Evolutionary conservation across 495 filamentous ascomycete genomes (phyloP), one percentile per base, ranked within the genome.

Genomic region (Tuber indicum): DNA sequence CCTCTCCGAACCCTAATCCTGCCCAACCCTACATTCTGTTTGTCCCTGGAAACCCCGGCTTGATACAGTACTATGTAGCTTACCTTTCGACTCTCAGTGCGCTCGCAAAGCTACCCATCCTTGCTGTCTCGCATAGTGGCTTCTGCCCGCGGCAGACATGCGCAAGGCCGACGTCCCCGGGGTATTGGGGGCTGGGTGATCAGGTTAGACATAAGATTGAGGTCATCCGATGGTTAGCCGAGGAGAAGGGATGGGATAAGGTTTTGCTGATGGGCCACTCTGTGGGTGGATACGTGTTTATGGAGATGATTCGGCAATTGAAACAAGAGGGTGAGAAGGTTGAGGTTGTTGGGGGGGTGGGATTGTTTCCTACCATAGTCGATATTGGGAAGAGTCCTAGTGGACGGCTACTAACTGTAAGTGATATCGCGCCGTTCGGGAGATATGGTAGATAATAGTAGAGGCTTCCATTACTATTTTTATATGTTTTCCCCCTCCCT

Each of bases 1-100:
- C 83, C 62, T 92, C 77, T 7, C 89, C 87, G 71, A 92, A 88
- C 36, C 91, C 88, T 78, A 73, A 91, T 87, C 45, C 89, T 90
- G 46, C 88, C 85, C 62, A 72, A 69, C 71, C 90, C 86, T 76
- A 88, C 86, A 3, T 92, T 89, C 81, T 89, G 86, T 93, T 96
- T 84, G 89, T 97, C 62, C 87, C 93, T 43, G 95, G 95, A 23
- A 97, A 97, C 77, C 95, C 95, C 16, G 95, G 95, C 0, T 85
- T 97, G 47, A 90, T 97, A 70, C 86, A 85, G 45, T 98, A 94
- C 86, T 98, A 98, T 84, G 83, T 87, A 49, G 86, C 88, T 1
- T 97, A 96, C 84, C 86, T 93, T 39, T 90, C 84, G 70, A 84
- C 36, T 78, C 86, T 70, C 81, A 89, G n/a, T 74, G 76, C 42